Evolutionary conservation across 2,329 filamentous ascomycete genomes (phyloP).

Genomic region (Ceratocystiopsis sp.): DNA sequence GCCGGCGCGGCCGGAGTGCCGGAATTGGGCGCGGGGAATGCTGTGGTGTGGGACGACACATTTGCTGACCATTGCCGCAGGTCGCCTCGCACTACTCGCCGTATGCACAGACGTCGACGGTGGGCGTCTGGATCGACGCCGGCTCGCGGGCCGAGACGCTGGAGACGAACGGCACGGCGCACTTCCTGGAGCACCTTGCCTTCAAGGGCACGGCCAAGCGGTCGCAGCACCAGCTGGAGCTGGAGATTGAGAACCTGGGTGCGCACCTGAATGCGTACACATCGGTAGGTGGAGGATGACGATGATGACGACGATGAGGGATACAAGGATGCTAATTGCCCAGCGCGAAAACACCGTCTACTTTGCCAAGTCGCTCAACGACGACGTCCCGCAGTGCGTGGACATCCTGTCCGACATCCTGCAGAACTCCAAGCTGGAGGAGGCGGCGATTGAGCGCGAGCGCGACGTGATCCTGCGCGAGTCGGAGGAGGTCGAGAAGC

Average conservation of each 20-base stretch:
- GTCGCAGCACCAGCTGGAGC: slow-evolving; percentile 91
- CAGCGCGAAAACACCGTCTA: slow-evolving; percentile 99
- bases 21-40: too few relatives aligned
- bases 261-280: slow-evolving; percentile 99
- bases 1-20: too few relatives aligned
- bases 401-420: slow-evolving; percentile 98
- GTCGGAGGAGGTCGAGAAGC: slow-evolving; percentile 99
- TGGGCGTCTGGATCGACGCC: slow-evolving; percentile 98
- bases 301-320: slow-evolving; percentile 1
- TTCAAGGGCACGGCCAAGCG: slow-evolving; percentile 98
- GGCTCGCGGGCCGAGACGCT: slow-evolving; percentile 95
- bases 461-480: slow-evolving; percentile 97
- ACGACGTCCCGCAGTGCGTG: slow-evolving; percentile 88
- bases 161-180: slow-evolving; percentile 96
- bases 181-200: slow-evolving; percentile 98
- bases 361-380: slow-evolving; percentile 98
- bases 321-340: slow-evolving; percentile 8
- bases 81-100: slow-evolving; percentile 96
- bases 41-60: too few relatives aligned
- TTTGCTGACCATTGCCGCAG: slow-evolving; percentile 27
- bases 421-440: slow-evolving; percentile 97
- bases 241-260: slow-evolving; percentile 99
- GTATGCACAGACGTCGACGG: slow-evolving; percentile 94
- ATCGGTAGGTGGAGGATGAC: slow-evolving; percentile 47
- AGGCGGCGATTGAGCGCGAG: slow-evolving; percentile 85